Evolutionary conservation across 2,329 filamentous ascomycete species (phyloP), one percentile per base, ranked within the genome.

Genomic region (Cladosporium oxysporum): DNA sequence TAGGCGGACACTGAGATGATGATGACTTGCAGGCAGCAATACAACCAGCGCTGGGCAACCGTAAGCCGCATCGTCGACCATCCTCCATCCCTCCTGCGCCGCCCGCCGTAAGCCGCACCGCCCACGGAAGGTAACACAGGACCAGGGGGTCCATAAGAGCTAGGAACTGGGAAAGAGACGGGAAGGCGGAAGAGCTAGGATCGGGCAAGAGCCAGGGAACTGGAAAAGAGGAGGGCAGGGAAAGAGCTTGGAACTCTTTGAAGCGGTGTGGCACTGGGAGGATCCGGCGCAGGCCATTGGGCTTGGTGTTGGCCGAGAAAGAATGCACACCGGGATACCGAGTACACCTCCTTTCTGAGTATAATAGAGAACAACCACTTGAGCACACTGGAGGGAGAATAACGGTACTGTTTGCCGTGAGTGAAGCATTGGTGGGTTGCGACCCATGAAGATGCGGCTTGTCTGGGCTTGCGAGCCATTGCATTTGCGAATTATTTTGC

Each of bases 271-370:
- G 52, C 52, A 55, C 33, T 29, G 28, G 52, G 52, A 55, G 52
- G 52, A 55, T 12, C 52, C 29, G 29, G 52, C 52, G 18, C 28
- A 21, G 29, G 50, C 28, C 16, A 14, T 33, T 33, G 18, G 52
- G 16, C 18, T 29, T 31, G 28, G 52, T 29, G 33, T 21, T 18
- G 41, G 41, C 8, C 41, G 14, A 33, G 52, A 29, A 14, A 53
- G 31, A 55, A 33, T 55, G 52, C 52, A 55, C 52, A 55, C 52
- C 52, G 52, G 50, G 52, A 55, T 55, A 55, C 10, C 52, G 50
- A 55, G 52, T 21, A 55, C 52, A 55, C 18, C 18, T 26, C 16
- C 14, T 8, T 28, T 5, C 29, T 33, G 52, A 33, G 52, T 55
- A 55, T 33, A 52, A 55, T 3, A 6, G 52, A 33, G 52, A 33